phyloP scores from a whole-genome alignment of 108 stramenopile species.

The Skeletonema costatum region DNA sequence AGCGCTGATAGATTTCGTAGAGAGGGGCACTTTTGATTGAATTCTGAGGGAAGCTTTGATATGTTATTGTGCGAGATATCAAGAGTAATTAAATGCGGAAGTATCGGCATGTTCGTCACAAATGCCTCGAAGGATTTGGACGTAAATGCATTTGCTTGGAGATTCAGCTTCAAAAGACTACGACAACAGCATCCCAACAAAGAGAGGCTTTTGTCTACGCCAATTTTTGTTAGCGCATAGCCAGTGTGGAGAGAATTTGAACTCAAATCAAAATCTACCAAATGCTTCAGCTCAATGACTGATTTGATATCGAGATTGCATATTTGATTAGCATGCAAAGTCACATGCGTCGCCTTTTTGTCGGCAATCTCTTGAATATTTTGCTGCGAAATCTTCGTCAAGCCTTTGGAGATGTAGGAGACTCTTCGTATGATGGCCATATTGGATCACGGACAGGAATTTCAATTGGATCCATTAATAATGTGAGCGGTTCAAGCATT shows the following conservation, averaged over 20 bases:
- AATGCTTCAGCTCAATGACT: slow-evolving; percentile 17
- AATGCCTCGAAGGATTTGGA: slow-evolving; percentile 18
- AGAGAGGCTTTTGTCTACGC: background rate
- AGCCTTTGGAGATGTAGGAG: background rate
- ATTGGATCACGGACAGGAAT: no score
- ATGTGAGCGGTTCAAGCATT: no score
- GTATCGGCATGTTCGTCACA: background rate
- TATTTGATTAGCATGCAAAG: slow-evolving; percentile 30
- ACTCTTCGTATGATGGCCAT: background rate
- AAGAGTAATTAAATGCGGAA: slow-evolving; percentile 18
- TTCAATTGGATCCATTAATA: background rate
- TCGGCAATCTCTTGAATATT: slow-evolving; percentile 12
- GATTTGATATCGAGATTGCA: background rate
- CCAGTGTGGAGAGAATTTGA: slow-evolving; percentile 44
- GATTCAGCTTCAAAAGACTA: slow-evolving; percentile 23
- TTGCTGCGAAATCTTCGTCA: slow-evolving; percentile 4
- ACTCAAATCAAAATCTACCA: slow-evolving; percentile 29
- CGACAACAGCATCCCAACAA: slow-evolving; percentile 6
- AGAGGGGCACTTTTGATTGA: slow-evolving; percentile 13
- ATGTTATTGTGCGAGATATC: slow-evolving; percentile 45
- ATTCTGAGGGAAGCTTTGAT: slow-evolving; percentile 13
- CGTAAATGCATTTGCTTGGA: slow-evolving; percentile 31
- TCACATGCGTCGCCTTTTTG: slow-evolving; percentile 33
- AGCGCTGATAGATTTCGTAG: slow-evolving; percentile 15
- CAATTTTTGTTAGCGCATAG: slow-evolving; percentile 12